Percentiles rank a stretch among this genome's conserved stretches.
Conservation (phyloP, 2,329 filamentous ascomycete species). For the Colletotrichum sansevieriae region DNA sequence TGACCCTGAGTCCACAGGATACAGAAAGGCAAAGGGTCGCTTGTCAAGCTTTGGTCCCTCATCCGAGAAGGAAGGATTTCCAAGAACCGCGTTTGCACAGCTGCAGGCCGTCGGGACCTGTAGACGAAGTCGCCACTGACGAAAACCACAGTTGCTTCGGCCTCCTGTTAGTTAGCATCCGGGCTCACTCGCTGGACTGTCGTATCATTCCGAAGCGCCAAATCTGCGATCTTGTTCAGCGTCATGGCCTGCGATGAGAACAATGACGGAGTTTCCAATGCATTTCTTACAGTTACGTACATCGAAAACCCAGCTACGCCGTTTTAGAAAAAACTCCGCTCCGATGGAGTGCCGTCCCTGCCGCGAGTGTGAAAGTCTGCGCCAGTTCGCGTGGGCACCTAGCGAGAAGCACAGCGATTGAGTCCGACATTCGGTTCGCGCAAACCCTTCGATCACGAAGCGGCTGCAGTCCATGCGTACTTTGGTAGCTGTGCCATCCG, state of each 20-base stretch:
- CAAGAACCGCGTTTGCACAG: too few relatives aligned
- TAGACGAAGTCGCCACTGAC: too few relatives aligned
- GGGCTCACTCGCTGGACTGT: not conserved
- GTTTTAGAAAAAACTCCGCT: conserved; percentile 31
- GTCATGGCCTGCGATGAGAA: conserved; percentile 34
- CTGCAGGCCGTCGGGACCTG: too few relatives aligned
- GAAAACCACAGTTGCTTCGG: too few relatives aligned
- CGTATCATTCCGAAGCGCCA: not conserved
- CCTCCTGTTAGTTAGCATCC: not conserved
- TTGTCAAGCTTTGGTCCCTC: too few relatives aligned
- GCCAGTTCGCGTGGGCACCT: conserved; percentile 8
- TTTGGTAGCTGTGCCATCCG: conserved; percentile 84
- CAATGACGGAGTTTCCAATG: conserved; percentile 35
- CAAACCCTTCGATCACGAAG: conserved; percentile 11
- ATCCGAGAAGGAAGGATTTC: too few relatives aligned
- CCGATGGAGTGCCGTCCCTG: conserved; percentile 28
- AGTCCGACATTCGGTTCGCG: not conserved
- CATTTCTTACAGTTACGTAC: conserved; percentile 41
- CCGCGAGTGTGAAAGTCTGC: conserved; percentile 21
- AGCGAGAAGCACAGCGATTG: not conserved
- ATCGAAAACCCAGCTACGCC: conserved; percentile 37
- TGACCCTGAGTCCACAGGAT: too few relatives aligned
- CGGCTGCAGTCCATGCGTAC: conserved; percentile 74
- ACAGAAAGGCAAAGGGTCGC: too few relatives aligned
- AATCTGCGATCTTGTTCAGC: conserved; percentile 37